Base-by-base conservation (phyloP, 495 filamentous ascomycete species). In the Gamarada debralockiae region DNA sequence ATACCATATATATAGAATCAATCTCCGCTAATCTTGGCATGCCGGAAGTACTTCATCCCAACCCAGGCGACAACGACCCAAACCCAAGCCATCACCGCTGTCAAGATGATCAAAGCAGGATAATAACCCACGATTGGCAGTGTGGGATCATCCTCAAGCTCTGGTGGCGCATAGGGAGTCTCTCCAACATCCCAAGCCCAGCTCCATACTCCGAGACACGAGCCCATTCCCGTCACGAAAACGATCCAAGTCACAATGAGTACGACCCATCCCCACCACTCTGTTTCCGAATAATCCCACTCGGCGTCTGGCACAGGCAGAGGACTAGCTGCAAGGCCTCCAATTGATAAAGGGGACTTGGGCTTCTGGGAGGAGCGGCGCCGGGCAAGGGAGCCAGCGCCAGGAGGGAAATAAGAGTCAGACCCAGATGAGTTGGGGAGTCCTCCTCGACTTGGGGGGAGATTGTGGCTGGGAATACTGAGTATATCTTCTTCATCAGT, bases 161-260 rank as follows among this genome's bases (percentile, higher is more conserved):
- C 92, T 5, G 90, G 88, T 31, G 93, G 92, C 48, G 91, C 92
- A 65, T 95, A 92, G 0, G 91, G 91, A 15, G 90, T 96, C 65
- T 90, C 90, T n/a, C 90, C 92, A 6, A 97, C 92, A 72, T 97
- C 93, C 93, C 93, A 97, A 0, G 93, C 92, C 93, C 93, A 98
- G 66, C 84, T 93, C 93, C 93, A 98, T n/a, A 97, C 84, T n/a
- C 85, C 93, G 14, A 96, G 78, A 64, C 91, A 96, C 34, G 86
- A 91, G 24, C 93, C 93, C 84, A 97, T 97, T 22, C 93, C 93
- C 1, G 91, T 81, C 24, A 97, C 89, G 64, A 97, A 96, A 22
- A 96, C 90, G 22, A 92, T 66, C 93, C 93, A 98, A 1, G 93
- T 98, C 47, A 85, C 83, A 29, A 86, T 68, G 22, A 97, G 73